Conservation (phyloP, 2,329 filamentous ascomycete species). For the Stromatinia cepivora region DNA sequence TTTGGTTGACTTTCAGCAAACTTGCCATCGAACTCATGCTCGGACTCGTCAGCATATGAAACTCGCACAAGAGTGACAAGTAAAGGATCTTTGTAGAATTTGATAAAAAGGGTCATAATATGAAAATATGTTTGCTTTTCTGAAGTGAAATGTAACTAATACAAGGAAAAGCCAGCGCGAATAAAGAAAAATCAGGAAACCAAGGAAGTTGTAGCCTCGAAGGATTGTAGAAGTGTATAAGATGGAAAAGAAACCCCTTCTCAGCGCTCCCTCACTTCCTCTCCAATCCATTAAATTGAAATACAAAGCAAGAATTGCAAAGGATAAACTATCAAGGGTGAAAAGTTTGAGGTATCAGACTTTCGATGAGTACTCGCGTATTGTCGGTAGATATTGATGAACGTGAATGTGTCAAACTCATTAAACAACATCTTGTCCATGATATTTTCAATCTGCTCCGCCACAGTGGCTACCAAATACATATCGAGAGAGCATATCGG, state of each 20-base stretch:
- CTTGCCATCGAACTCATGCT: conserved; percentile 10
- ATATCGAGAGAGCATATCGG: conserved; percentile 20
- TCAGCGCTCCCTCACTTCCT: neutral
- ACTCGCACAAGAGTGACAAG: conserved; percentile 14
- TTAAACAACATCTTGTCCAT: conserved; percentile 27
- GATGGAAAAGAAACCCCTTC: neutral
- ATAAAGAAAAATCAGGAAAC: neutral
- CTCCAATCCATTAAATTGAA: conserved; percentile 9
- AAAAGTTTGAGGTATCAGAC: conserved; percentile 1
- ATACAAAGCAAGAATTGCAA: conserved; percentile 18
- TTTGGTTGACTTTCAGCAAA: conserved; percentile 9
- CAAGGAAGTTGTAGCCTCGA: conserved; percentile 2
- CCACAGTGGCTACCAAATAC: conserved; percentile 17
- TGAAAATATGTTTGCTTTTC: conserved; percentile 8
- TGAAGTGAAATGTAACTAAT: conserved; percentile 13
- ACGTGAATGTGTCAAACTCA: conserved; percentile 21
- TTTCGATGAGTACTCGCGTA: conserved; percentile 7
- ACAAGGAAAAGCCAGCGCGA: conserved; percentile 12
- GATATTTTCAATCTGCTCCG: conserved; percentile 21
- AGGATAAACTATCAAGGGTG: conserved; percentile 4
- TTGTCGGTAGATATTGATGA: conserved; percentile 4
- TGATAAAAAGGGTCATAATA: neutral
- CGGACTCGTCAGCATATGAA: neutral
- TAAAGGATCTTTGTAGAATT: neutral
- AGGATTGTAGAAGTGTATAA: conserved; percentile 13